Base-by-base conservation (phyloP, 345 rosid genomes). In the Triadica sebifera region DNA sequence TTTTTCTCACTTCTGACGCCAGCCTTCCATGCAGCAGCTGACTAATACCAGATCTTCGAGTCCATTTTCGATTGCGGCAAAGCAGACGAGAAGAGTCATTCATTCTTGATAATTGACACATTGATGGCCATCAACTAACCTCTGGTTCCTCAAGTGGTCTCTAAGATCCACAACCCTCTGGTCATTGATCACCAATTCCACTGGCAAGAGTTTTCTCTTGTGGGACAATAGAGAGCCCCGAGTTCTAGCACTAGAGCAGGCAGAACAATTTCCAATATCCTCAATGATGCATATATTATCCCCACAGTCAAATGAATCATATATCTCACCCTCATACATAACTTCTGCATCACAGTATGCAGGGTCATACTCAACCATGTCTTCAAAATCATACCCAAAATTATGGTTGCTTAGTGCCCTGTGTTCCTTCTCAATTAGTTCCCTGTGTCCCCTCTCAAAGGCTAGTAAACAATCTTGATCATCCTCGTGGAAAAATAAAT, bases 161-260 rank as follows among this genome's bases (percentile, higher is more conserved):
- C 86, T 80, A 66, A 86, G 87, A 82, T 85, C 87, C 70, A 74
- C 20, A 59, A 39, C 50, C 43, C 47, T 41, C 72, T 0, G n/a
- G 47, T 71, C 68, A 45, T 75, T 77, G 51, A 62, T 59, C 29
- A 73, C 56, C 62, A 59, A 43, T 70, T 81, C 77, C 57, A 57
- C 9, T 2, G 75, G 79, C 63, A 68, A 76, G 61, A 75, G 22
- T 75, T 79, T 75, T 70, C 89, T 85, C 72, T 82, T 81, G 17
- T 39, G 64, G 50, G 77, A 57, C 61, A 70, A 56, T 55, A 75
- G 16, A 60, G 84, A 46, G 73, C 56, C 86, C 73, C 63, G 43
- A 53, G 80, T 76, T 76, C 76, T 80, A 65, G 53, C 68, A 55
- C 81, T 72, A 15, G 71, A 50, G 67, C 4, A 39, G 78, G 39